Conservation (phyloP, 306 rosid genomes). For the Inga oerstediana region DNA sequence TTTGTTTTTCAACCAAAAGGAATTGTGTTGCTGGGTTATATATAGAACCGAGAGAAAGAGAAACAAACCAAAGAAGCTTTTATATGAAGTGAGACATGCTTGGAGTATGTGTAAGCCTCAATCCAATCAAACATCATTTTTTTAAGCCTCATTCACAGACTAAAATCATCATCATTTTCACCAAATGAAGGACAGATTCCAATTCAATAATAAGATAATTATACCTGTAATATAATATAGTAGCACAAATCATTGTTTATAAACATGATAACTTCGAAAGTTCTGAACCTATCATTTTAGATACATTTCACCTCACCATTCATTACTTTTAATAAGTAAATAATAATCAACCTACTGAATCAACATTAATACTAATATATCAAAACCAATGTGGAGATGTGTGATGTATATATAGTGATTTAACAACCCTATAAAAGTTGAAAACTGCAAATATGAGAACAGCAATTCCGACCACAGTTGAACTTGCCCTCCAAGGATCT, state of each 20-base stretch:
- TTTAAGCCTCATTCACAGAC: too few relatives aligned
- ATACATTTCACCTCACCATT: neutral
- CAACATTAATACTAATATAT: neutral
- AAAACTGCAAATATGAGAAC: neutral
- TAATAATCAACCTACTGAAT: neutral
- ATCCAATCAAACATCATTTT: too few relatives aligned
- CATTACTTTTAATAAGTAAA: neutral
- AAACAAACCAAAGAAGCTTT: too few relatives aligned
- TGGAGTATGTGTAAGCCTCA: too few relatives aligned
- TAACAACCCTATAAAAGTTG: constrained; percentile 19
- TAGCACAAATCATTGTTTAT: neutral
- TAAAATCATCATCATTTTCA: too few relatives aligned
- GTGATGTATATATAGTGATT: neutral
- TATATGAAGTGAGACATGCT: too few relatives aligned
- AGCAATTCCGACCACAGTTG: neutral
- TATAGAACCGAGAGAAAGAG: too few relatives aligned
- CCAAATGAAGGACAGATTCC: too few relatives aligned
- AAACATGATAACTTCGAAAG: neutral
- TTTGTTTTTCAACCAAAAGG: too few relatives aligned
- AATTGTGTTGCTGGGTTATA: too few relatives aligned
- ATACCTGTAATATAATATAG: neutral
- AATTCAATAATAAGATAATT: neutral
- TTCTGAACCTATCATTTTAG: neutral
- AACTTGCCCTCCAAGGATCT: constrained; percentile 5
- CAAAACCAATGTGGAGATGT: neutral